These are phyloP conservation scores for Alternaria sp. DNA, from an alignment of 2,329 filamentous ascomycete species.

Conservation along the genomic window DNA sequence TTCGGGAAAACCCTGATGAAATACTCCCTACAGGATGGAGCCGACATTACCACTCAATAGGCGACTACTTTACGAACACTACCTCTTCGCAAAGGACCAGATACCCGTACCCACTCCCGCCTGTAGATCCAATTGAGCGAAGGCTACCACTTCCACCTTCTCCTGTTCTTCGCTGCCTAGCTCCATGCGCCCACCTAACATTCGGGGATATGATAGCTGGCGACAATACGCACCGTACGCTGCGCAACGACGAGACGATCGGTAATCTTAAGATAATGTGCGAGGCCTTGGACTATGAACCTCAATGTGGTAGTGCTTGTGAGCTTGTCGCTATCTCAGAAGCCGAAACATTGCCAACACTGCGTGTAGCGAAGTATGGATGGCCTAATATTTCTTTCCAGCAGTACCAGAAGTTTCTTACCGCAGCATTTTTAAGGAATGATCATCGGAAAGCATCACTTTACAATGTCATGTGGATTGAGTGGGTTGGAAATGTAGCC, in stretches of 20 bases:
- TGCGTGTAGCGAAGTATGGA: neutral
- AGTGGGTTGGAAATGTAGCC: neutral
- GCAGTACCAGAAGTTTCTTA: too few species aligned
- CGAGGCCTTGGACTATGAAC: neutral
- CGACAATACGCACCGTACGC: neutral
- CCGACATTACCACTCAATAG: neutral
- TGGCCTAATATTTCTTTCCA: neutral
- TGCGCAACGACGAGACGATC: neutral
- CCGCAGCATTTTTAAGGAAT: too few species aligned
- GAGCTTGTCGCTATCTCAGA: neutral
- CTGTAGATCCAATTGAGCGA: neutral
- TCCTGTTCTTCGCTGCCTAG: neutral
- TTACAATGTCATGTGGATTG: neutral
- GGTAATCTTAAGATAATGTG: neutral
- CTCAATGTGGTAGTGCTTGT: neutral
- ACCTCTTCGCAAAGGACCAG: neutral
- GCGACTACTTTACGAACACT: neutral
- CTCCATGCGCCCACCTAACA: neutral
- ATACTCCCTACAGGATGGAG: neutral
- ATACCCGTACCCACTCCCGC: neutral
- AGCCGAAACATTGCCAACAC: neutral
- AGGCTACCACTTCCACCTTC: neutral
- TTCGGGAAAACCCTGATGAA: neutral
- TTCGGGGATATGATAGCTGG: neutral
- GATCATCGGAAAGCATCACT: neutral